Conservation (phyloP, 2,329 filamentous ascomycete species). For the Neofusicoccum cordaticola region DNA sequence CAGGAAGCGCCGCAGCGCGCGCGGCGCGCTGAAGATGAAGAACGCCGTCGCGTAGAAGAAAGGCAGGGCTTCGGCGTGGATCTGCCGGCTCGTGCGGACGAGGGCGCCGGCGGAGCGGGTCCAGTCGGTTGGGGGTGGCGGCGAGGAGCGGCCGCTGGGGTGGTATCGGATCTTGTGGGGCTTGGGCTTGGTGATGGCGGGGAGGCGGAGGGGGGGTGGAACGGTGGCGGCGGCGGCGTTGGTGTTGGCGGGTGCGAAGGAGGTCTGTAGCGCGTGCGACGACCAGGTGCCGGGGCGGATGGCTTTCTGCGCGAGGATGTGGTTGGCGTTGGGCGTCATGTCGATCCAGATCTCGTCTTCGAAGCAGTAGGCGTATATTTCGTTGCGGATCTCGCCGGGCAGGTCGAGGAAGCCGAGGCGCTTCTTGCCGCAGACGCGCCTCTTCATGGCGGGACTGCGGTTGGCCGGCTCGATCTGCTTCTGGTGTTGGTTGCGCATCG, state of each 20-base stretch:
- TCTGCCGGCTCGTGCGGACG: conserved; percentile 29
- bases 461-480: background rate
- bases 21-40: conserved; percentile 31
- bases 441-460: background rate
- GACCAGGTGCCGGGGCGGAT: conserved; percentile 1
- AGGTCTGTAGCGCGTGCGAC: background rate
- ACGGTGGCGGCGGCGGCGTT: background rate
- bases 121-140: conserved; percentile 26
- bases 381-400: conserved; percentile 50
- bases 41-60: conserved; percentile 30
- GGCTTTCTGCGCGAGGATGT: conserved; percentile 14
- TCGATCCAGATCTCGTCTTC: conserved; percentile 27
- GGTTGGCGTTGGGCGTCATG: conserved; percentile 21
- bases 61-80: conserved; percentile 26
- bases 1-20: conserved; percentile 29
- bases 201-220: background rate
- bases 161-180: background rate
- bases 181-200: background rate
- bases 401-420: conserved; percentile 35
- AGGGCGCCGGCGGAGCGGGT: conserved; percentile 28
- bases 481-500: background rate
- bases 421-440: background rate
- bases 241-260: background rate
- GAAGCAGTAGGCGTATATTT: conserved; percentile 45
- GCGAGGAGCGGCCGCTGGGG: background rate